Evolutionary conservation across 108 stramenopile genomes (phyloP).

Genomic region (Nitzschia sp.): DNA sequence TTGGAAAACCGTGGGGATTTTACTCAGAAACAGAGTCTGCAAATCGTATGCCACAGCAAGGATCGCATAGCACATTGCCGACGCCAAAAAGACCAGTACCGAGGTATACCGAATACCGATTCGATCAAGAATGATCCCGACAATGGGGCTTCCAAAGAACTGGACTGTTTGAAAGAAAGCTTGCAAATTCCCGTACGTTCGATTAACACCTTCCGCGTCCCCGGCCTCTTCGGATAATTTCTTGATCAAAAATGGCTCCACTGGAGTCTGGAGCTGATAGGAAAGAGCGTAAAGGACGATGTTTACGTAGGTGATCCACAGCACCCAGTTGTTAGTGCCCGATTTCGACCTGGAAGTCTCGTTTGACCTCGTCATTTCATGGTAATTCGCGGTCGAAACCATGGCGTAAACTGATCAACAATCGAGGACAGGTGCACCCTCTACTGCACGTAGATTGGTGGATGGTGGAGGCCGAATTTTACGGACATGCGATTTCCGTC

Average conservation of each 20-base stretch:
- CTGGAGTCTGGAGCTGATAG: conserved; percentile 79
- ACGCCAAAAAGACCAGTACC: conserved; percentile 60
- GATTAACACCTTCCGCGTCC: conserved; percentile 39
- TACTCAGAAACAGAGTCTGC: conserved; percentile 56
- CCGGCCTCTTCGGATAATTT: conserved; percentile 35
- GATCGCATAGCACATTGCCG: conserved; percentile 65
- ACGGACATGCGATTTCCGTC: too few species aligned
- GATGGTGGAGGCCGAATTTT: too few species aligned
- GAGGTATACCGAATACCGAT: conserved; percentile 62
- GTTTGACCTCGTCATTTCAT: background rate
- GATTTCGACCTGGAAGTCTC: background rate
- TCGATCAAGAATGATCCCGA: conserved; percentile 67
- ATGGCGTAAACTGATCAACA: too few species aligned
- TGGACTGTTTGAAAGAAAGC: conserved; percentile 75
- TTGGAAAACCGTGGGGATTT: conserved; percentile 73
- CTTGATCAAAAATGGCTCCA: conserved; percentile 79
- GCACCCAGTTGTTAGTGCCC: conserved; percentile 15
- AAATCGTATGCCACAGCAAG: conserved; percentile 56
- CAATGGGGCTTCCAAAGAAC: conserved; percentile 69
- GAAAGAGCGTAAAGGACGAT: conserved; percentile 74
- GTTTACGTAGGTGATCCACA: conserved; percentile 67
- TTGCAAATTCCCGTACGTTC: conserved; percentile 69
- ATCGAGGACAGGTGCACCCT: too few species aligned
- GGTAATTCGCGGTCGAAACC: background rate
- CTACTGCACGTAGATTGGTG: too few species aligned